These are phyloP conservation scores for Penicillium sp. DNA, from an alignment of 2,329 filamentous ascomycete species.

Conservation along the genomic window DNA sequence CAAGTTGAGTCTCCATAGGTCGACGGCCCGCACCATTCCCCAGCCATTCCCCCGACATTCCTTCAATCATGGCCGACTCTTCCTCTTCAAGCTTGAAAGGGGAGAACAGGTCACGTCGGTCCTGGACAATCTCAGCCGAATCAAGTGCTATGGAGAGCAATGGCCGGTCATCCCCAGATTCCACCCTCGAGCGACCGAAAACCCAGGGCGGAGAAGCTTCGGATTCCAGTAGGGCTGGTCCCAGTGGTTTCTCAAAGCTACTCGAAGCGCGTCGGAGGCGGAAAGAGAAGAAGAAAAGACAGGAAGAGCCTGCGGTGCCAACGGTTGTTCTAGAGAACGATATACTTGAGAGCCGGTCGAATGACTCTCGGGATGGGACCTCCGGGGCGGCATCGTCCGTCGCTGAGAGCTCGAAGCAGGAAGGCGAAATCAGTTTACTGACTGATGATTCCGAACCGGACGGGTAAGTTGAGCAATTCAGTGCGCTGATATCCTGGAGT, in stretches of 20 bases:
- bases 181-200: constrained; percentile 37
- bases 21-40: constrained; percentile 1
- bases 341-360: constrained; percentile 23
- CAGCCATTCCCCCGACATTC: constrained; percentile 1
- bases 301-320: constrained; percentile 25
- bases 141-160: constrained; percentile 34
- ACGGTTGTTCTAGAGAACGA: constrained; percentile 23
- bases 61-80: constrained; percentile 35
- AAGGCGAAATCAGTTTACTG: constrained; percentile 29
- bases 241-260: constrained; percentile 52
- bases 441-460: constrained; percentile 42
- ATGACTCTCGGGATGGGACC: constrained; percentile 26
- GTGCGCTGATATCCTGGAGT: background rate
- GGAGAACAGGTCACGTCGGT: constrained; percentile 36
- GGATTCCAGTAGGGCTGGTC: constrained; percentile 38
- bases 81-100: constrained; percentile 37
- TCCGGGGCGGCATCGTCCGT: constrained; percentile 23
- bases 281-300: constrained; percentile 39
- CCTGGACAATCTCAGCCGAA: constrained; percentile 36
- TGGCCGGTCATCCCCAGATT: constrained; percentile 40
- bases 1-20: background rate
- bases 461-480: constrained; percentile 30
- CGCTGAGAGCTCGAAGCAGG: constrained; percentile 23
- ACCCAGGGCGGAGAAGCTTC: constrained; percentile 37
- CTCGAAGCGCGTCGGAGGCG: constrained; percentile 45